Evolutionary conservation across 1,284 basidiomycete genomes (phyloP), one percentile per base, ranked within the genome.

Genomic region (Polyporus tsugae): DNA sequence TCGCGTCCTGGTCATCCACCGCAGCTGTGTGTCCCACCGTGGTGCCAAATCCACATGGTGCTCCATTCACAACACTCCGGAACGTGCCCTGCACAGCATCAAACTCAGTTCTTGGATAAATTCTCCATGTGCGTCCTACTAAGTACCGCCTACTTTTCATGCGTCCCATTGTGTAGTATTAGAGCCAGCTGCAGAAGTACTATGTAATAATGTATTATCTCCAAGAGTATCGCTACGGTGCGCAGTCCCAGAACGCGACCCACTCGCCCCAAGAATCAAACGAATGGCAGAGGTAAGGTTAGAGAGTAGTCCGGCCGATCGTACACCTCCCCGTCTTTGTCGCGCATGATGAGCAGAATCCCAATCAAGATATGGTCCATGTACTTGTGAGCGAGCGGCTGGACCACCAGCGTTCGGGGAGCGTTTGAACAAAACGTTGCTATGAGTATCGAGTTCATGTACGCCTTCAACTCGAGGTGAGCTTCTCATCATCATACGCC

Each of bases 341-440:
- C 76, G 41, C 76, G 72, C 77, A 77, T 75, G 36, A 78, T 66
- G n/a, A 78, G 73, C 44, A 78, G 58, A 33, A 74, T 61, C 15
- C 69, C 73, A 11, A 77, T 64, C 52, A 78, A 69, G 41, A 78
- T 63, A 52, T 77, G 73, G 69, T 78, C 77, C 46, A 76, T 70
- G 10, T 70, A 68, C 36, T 64, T 67, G 58, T 75, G 74, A 19
- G 67, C 77, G 33, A 68, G 52, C 7, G 76, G 76, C 59, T 75
- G 67, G 22, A 78, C 62, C 9, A 73, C 69, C 33, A 78, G 63
- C 53, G 72, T 72, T 13, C 74, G 70, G 5, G 76, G 70, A 11
- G 73, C 52, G 13, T 63, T 66, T 6, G 74, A 72, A 10, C 52
- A 42, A 63, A 78, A 76, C 19, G 70, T 72, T 15, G 75, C 77